phyloP scores from a whole-genome alignment of 208 protist genomes.

The Trypanosoma boissoni region DNA sequence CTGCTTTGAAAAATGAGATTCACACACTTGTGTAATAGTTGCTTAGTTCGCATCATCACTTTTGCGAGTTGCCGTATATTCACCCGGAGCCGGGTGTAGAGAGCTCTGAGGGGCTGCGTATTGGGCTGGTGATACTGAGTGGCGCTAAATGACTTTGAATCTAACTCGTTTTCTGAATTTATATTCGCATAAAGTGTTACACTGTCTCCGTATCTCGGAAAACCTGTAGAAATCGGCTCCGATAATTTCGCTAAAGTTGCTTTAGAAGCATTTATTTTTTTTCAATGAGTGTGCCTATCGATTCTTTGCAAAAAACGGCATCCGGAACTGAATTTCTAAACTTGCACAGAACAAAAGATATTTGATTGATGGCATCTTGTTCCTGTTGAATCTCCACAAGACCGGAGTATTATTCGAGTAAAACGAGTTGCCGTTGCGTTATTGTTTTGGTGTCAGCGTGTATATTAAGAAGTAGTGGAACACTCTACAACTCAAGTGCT shows the following conservation, averaged over 20 bases:
- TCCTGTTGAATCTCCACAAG: conserved; percentile 5
- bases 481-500: conserved; percentile 1
- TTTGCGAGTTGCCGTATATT: background rate
- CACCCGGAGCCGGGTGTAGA: background rate
- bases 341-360: conserved; percentile 9
- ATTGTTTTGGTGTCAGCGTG: conserved; percentile 5
- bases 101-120: background rate
- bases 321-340: conserved; percentile 17
- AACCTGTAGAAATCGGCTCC: background rate
- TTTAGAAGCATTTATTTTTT: background rate
- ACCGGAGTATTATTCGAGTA: conserved; percentile 12
- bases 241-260: background rate
- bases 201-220: background rate
- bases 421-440: conserved; percentile 8
- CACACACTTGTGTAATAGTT: background rate
- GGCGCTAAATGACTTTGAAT: background rate
- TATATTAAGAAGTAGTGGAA: conserved; percentile 13
- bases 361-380: conserved; percentile 11
- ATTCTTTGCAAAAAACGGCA: conserved; percentile 14
- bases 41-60: background rate
- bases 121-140: background rate
- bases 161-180: too few species aligned
- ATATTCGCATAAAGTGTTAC: too few species aligned
- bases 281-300: background rate
- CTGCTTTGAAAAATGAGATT: background rate